These are phyloP conservation scores for Rhodotorula taiwanensis DNA, from an alignment of 768 basidiomycete species.

Conservation along the genomic window DNA sequence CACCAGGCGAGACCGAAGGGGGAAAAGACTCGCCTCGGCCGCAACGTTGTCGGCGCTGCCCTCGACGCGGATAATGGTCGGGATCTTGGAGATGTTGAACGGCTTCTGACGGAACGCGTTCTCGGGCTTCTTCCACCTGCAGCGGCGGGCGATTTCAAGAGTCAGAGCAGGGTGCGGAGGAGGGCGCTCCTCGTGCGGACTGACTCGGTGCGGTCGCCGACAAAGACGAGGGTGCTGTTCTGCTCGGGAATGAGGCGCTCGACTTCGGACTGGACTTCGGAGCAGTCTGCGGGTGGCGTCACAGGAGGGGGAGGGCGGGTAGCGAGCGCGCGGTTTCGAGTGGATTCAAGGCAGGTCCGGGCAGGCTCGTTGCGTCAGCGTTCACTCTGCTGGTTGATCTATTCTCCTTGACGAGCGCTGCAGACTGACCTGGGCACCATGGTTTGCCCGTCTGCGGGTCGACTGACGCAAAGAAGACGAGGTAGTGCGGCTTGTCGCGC, in stretches of 20 bases:
- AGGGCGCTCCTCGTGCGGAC: neutral
- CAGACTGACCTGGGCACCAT: constrained; percentile 29
- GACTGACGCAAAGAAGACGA: constrained; percentile 28
- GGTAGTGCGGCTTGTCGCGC: constrained; percentile 8
- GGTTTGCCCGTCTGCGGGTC: constrained; percentile 17
- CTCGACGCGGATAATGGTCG: constrained; percentile 29
- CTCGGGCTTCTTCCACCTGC: constrained; percentile 28
- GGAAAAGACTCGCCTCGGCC: too few species aligned
- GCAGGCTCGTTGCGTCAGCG: too few species aligned
- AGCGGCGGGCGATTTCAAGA: neutral
- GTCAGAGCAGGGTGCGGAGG: too few species aligned
- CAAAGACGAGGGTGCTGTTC: constrained; percentile 15
- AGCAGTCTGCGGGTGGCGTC: neutral
- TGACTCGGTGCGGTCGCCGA: constrained; percentile 15
- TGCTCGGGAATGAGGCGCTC: constrained; percentile 14
- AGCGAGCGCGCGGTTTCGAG: too few species aligned
- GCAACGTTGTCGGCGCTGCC: neutral
- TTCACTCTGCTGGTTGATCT: too few species aligned
- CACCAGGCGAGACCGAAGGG: too few species aligned
- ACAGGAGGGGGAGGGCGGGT: too few species aligned
- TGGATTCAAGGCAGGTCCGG: too few species aligned
- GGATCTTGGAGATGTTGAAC: constrained; percentile 21
- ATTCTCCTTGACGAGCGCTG: too few species aligned
- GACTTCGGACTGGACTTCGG: constrained; percentile 6
- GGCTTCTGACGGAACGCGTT: constrained; percentile 14